Base-by-base conservation (phyloP, 345 rosid genomes). In the Aegle marmelos region DNA sequence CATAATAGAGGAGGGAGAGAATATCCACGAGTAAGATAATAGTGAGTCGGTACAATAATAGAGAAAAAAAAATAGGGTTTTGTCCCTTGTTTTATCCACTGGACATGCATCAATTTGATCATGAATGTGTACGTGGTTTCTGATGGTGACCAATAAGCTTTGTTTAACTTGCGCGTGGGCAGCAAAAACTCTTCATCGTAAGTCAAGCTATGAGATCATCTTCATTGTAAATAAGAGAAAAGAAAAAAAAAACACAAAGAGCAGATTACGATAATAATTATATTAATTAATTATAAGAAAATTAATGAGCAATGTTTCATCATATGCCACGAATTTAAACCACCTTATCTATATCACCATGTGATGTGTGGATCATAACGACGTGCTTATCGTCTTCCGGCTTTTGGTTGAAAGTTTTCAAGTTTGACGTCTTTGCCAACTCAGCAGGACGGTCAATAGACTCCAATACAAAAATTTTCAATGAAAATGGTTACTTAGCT, bases 1-100 rank as follows among this genome's bases (percentile, higher is more conserved):
- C 34, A 80, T 84, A 80, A 80, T 82, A 21, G 84, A 75, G 22
- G 85, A 83, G 87, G n/a, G n/a, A 82, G 85, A 72, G 87, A 73
- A 13, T 17, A 30, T 22, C n/a, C 9, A 17, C 77, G 33, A 31
- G 74, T 68, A 70, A 36, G 65, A 69, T n/a, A 68, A 28, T 63
- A 66, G 50, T 39, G 19, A 75, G 61, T 50, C 21, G 53, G 66
- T 48, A 19, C 41, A 81, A 62, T 25, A 67, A 31, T n/a, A n/a
- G 0, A 4, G 9, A 30, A 60, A 68, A 54, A 31, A 17, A 14
- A 68, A 50, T 68, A 48, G 9, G 68, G 65, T 79, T 70, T 57
- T 24, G 60, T 67, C 61, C 68, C 33, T 2, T 65, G 73, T 62
- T 72, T 39, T 54, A 56, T 60, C 68, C 31, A 8, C 25, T 48